Base-by-base conservation (phyloP, 352 stramenopile species). In the Peronospora destructor region DNA sequence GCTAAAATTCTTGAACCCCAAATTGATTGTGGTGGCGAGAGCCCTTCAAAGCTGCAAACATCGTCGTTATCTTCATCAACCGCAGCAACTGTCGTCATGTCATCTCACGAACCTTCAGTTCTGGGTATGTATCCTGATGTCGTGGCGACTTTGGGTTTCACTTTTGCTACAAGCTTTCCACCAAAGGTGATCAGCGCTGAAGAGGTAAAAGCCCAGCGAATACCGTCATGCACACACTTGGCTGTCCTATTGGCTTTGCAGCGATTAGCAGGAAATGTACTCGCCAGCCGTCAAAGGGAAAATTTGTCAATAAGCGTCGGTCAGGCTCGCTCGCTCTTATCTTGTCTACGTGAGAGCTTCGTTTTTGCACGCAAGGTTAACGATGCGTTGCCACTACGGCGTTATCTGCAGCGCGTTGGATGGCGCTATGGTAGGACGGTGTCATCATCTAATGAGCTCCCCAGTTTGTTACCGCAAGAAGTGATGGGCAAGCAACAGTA, bases 401-500 rank as follows among this genome's bases (percentile, higher is more conserved):
- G 63, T 33, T 61, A 84, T 45, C 42, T 89, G 40, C 57, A 71
- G 11, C 56, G 64, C 37, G 62, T 40, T 47, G 75, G 77, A n/a
- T 84, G 60, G 80, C 74, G 46, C 39, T 83, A 68, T 55, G 76
- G 49, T 14, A 72, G 56, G 59, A 71, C 45, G 30, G 57, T 52
- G 40, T 43, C 60, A 32, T 65, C 50, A 0, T 67, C 49, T 17
- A 65, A 17, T 49, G 73, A 85, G 19, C 49, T 87, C 17, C 77
- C 80, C 0, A 87, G 78, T 47, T 52, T 91, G 42, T 33, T 91
- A 30, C 64, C 67, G 4, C 81, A 91, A 25, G 81, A 91, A 68
- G 73, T 91, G 8, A 37, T 83, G 19, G 81, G 81, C 33, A 91
- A 89, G 56, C 67, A 77, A 7, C 74, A 85, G 55, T 91, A 86